A percentile compares a stretch with the other conserved stretches of the same genome.
Conservation (phyloP, 495 filamentous ascomycete species). For the Hyphodiscus hymeniophilus region DNA sequence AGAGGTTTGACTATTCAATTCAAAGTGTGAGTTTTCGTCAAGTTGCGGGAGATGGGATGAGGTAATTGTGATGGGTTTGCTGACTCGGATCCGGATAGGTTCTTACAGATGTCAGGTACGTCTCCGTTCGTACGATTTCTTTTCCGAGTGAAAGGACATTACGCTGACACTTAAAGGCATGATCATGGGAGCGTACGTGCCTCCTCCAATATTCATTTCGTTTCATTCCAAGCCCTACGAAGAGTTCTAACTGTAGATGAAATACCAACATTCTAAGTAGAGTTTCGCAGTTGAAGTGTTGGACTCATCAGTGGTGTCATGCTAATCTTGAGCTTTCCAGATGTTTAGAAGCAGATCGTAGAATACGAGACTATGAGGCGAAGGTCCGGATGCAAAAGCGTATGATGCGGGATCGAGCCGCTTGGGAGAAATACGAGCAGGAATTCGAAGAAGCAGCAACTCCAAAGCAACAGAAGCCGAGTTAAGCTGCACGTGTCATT, state of each 20-base stretch:
- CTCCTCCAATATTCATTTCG: too few relatives aligned
- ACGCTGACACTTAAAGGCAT: constrained; percentile 34
- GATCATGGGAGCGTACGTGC: constrained; percentile 78
- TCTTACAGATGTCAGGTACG: constrained; percentile 73
- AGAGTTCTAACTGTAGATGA: too few relatives aligned
- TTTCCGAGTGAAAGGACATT: neutral
- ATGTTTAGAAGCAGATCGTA: constrained; percentile 73
- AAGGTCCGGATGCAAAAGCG: constrained; percentile 55
- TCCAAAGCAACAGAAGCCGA: neutral
- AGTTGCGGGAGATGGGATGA: neutral
- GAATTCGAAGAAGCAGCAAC: constrained; percentile 21
- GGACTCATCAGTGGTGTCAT: too few relatives aligned
- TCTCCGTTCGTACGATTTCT: neutral
- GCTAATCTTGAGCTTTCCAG: too few relatives aligned
- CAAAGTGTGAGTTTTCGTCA: constrained; percentile 56
- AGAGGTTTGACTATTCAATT: constrained; percentile 80
- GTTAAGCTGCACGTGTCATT: neutral
- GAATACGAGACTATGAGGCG: constrained; percentile 61
- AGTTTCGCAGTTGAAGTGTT: too few relatives aligned
- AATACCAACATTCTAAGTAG: too few relatives aligned
- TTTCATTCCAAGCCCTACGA: too few relatives aligned
- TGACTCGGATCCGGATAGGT: constrained; percentile 33
- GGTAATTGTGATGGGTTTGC: neutral
- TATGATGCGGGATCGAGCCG: constrained; percentile 50
- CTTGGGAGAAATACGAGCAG: constrained; percentile 46